These are phyloP conservation scores for Neocatenulostroma microsporum DNA, from an alignment of 2,329 filamentous ascomycete species.

Conservation along the genomic window DNA sequence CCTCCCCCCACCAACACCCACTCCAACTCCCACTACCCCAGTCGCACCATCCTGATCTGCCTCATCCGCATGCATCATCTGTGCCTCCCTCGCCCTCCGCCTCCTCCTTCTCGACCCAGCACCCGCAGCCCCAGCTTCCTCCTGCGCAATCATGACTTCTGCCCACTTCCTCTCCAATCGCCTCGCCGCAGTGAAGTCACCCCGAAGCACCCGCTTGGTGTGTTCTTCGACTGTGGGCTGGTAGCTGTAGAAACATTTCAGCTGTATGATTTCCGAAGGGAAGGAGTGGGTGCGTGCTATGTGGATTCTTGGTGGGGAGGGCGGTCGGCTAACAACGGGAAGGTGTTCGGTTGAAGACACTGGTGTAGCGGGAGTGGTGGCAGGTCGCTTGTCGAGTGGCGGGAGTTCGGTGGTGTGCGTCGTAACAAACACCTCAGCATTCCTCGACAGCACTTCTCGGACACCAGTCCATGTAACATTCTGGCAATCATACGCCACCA, in stretches of 20 bases:
- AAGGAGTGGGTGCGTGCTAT: constrained; percentile 43
- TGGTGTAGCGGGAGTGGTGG: constrained; percentile 15
- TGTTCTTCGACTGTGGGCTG: constrained; percentile 94
- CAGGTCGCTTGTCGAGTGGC: constrained; percentile 20
- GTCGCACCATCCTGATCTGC: constrained; percentile 52
- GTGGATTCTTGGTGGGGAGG: constrained; percentile 16
- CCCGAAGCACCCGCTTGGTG: constrained; percentile 71
- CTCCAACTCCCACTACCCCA: constrained; percentile 25
- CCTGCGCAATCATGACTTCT: constrained; percentile 84
- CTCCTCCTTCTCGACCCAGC: constrained; percentile 61
- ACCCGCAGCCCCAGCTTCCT: constrained; percentile 68
- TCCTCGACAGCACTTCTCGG: constrained; percentile 75
- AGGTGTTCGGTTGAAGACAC: too few relatives aligned
- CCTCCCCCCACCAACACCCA: constrained; percentile 33
- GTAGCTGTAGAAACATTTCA: constrained; percentile 94
- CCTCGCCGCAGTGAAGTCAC: constrained; percentile 65
- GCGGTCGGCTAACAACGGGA: constrained; percentile 1
- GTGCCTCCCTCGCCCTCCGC: constrained; percentile 71
- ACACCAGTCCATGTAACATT: constrained; percentile 91
- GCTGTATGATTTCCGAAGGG: constrained; percentile 68
- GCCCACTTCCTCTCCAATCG: constrained; percentile 84
- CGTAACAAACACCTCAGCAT: constrained; percentile 61
- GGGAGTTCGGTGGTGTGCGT: constrained; percentile 22
- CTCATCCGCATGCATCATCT: constrained; percentile 71
- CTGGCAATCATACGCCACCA: constrained; percentile 85